These are phyloP conservation scores for Emmonsia crescens DNA, from an alignment of 2,329 filamentous ascomycete genomes.

Conservation along the genomic window DNA sequence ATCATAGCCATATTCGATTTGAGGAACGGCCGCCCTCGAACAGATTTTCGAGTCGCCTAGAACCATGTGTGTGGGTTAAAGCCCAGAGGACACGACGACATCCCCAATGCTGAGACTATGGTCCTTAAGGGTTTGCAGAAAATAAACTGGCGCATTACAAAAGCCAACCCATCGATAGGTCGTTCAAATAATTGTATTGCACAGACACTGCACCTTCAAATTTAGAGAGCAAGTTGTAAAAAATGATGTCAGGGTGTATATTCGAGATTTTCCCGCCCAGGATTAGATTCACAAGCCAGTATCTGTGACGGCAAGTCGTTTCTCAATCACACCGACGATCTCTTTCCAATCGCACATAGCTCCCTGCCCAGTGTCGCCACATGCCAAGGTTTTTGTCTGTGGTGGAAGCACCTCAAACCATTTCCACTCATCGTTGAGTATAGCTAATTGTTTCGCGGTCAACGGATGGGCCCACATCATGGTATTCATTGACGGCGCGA, in stretches of 20 bases:
- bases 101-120: background rate
- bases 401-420: conserved; percentile 24
- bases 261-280: background rate
- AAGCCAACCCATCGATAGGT: background rate
- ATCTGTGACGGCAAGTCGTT: conserved; percentile 18
- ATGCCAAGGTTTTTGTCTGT: conserved; percentile 48
- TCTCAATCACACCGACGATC: conserved; percentile 54
- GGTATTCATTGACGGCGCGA: conserved; percentile 72
- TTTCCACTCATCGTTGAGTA: conserved; percentile 64
- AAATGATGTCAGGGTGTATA: background rate
- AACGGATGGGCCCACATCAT: conserved; percentile 79
- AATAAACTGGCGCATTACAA: background rate
- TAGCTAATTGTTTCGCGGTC: conserved; percentile 56
- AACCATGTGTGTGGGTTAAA: background rate
- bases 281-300: no score
- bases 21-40: background rate
- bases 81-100: background rate
- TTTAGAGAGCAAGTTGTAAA: background rate
- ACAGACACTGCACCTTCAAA: background rate
- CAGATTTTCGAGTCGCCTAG: background rate
- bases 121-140: background rate
- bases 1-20: background rate
- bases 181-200: background rate
- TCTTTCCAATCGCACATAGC: conserved; percentile 68
- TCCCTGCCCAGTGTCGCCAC: conserved; percentile 67